Evolutionary conservation across 768 basidiomycete species (phyloP), one percentile per base, ranked within the genome.

Genomic region (Pisolithus microcarpus): DNA sequence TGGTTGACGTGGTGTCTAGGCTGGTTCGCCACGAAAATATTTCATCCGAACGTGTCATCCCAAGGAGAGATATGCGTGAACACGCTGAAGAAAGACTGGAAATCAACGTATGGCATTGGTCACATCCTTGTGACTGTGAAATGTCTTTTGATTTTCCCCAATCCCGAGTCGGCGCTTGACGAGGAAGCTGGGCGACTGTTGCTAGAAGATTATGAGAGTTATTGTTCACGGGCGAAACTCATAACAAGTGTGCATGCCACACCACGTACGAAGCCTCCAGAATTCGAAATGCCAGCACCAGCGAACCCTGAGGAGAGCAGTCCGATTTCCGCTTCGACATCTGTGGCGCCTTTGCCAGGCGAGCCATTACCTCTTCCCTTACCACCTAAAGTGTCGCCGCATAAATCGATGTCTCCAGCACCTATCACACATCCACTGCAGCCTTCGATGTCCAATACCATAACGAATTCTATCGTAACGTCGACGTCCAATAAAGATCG

Each of bases 71-170:
- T 97, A 58, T 97, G 93, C 65, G 93, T 97, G 13, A 95, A 94
- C 71, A 97, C 93, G 7, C 72, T 97, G 23, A 97, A 96, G 77
- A 95, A 96, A 67, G 92, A 95, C 61, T 97, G 94, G 94, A 87
- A 92, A 65, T 78, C 88, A 21, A 79, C 84, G 11, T 94, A 91
- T 60, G 94, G 94, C 45, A 91, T 98, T 28, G 81, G 75, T 13
- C 91, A 94, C 65, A 95, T 95, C 52, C 78, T 95, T 15, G 84
- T 91, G 52, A 94, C 91, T 26, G 85, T 97, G 57, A 94, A 93
- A 66, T 96, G 94, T 63, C 81, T 98, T 43, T 79, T 98, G 55
- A 97, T 98, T 57, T 93, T 93, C 63, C 94, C 94, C 28, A 96
- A 96, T 64, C 91, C 95, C 30, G 94, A 97, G 67, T 94, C 91